A percentile compares a stretch with the other conserved stretches of the same genome.
These are phyloP conservation scores for Kluyveromyces dobzhanskii DNA, from an alignment of 805 yeast genomes.

Conservation along the genomic window DNA sequence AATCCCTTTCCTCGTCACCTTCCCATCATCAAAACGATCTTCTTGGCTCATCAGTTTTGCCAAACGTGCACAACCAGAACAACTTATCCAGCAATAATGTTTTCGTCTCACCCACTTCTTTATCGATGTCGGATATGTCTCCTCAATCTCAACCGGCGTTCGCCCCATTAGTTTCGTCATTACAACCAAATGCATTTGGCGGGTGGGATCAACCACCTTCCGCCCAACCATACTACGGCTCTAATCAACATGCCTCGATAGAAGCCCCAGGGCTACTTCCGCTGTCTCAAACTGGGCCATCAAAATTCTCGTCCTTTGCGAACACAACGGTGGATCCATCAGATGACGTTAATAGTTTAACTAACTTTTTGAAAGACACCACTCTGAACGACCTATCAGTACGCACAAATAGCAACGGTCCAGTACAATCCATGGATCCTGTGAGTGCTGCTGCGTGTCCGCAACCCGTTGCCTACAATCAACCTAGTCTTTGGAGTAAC, in stretches of 20 bases:
- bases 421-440: not conserved
- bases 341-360: not conserved
- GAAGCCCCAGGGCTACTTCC: not conserved
- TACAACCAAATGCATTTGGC: not conserved
- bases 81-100: not conserved
- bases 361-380: slow-evolving; percentile 3
- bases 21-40: slow-evolving; percentile 12
- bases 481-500: slow-evolving; percentile 1
- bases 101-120: not conserved
- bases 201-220: slow-evolving; percentile 1
- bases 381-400: not conserved
- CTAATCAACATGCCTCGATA: not conserved
- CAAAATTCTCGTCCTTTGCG: not conserved
- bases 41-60: slow-evolving; percentile 7
- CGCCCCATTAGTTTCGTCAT: not conserved
- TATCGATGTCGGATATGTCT: not conserved
- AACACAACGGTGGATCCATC: not conserved
- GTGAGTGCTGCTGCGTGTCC: not conserved
- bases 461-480: not conserved
- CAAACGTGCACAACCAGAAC: not conserved
- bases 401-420: not conserved
- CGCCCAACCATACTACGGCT: not conserved
- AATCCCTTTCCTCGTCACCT: slow-evolving; percentile 15
- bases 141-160: slow-evolving; percentile 1
- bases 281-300: not conserved